phyloP scores from a whole-genome alignment of 331 rosid genomes.

The Prunus yedoensis region DNA sequence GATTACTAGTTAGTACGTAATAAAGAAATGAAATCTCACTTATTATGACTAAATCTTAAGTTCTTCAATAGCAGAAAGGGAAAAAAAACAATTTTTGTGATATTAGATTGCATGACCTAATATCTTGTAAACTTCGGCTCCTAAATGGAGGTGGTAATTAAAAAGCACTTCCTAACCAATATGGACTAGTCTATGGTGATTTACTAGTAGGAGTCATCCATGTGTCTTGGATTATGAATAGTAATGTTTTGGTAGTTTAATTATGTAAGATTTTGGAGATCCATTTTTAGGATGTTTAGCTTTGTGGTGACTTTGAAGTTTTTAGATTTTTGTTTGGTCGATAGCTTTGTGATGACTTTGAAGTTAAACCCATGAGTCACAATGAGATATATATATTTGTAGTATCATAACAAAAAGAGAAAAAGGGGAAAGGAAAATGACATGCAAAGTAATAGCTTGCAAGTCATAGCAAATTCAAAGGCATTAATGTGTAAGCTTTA shows the following conservation, averaged over 20 bases:
- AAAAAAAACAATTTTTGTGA: too few relatives aligned
- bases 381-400: neutral
- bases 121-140: too few relatives aligned
- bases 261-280: neutral
- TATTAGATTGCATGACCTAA: too few relatives aligned
- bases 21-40: too few relatives aligned
- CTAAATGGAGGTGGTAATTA: neutral
- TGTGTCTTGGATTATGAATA: neutral
- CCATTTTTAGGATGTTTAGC: neutral
- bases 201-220: neutral
- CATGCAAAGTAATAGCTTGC: neutral
- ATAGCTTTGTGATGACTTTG: neutral
- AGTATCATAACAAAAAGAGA: neutral
- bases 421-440: neutral
- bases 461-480: neutral
- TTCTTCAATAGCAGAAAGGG: too few relatives aligned
- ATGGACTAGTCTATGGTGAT: neutral
- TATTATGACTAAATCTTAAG: too few relatives aligned
- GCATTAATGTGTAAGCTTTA: neutral
- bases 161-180: neutral
- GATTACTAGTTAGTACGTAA: too few relatives aligned
- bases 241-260: neutral
- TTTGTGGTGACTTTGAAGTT: neutral
- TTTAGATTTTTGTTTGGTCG: too few relatives aligned
- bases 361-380: neutral